Base-by-base conservation (phyloP, 2,329 filamentous ascomycete genomes). In the Calonectria leucothoes region DNA sequence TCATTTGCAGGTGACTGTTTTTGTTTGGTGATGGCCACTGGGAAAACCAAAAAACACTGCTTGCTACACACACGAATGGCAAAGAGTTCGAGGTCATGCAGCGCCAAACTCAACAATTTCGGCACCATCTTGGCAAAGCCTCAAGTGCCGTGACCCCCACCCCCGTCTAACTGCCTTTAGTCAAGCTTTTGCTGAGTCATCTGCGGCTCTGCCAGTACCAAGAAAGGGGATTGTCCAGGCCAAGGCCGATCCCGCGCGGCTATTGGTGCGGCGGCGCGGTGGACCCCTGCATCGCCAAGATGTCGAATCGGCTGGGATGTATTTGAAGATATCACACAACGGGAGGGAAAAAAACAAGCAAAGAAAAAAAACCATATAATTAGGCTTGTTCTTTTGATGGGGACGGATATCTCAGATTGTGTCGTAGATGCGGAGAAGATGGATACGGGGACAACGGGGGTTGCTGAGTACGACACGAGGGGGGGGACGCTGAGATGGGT, bases 221-320 rank as follows among this genome's bases (percentile, higher is more conserved):
- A 57, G 35, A 59, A 59, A 59, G n/a, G 55, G 31, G 55, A 59
- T 37, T 23, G 55, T n/a, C 31, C 55, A 35, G 23, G n/a, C 33
- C n/a, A 11, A 37, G 33, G 14, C 33, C 55, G 55, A 59, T 59
- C 55, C n/a, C 15, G n/a, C 33, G 20, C 31, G 33, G 31, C 55
- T 14, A 35, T 37, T 59, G 31, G 55, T 23, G 55, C 31, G 31
- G 23, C 55, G 55, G 55, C 55, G 31, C n/a, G 55, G 55, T 59
- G 55, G 55, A n/a, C 29, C 55, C 55, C 25, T 59, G 55, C 55
- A 59, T 59, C 55, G 55, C 55, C 55, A 59, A 59, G 55, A 35
- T n/a, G 31, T 33, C 31, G n/a, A 23, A 59, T 59, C 55, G 55
- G 33, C 55, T 20, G 55, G 55, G 55, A 4, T 37, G n/a, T 25